Evolutionary conservation across 352 stramenopile genomes (phyloP).

Genomic region (Halophytophthora polymorphica): DNA sequence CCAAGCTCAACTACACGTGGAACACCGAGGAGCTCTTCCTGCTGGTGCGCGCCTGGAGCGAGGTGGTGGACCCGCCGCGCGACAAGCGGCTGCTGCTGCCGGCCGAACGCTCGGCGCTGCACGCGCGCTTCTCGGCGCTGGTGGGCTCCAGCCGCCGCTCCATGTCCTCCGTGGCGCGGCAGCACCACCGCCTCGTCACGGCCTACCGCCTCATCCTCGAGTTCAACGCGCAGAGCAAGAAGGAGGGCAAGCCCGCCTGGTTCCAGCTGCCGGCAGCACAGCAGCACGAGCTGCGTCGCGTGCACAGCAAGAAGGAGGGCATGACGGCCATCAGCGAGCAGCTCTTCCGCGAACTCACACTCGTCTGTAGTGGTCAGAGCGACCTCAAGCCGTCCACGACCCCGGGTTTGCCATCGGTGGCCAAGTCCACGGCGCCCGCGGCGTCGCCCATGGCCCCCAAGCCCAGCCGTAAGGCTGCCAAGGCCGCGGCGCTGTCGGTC

Average conservation of each 20-base stretch:
- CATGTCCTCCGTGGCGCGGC: conserved; percentile 24
- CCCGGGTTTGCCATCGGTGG: conserved; percentile 1
- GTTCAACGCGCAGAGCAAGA: conserved; percentile 21
- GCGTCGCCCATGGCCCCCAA: no score
- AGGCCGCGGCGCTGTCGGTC: no score
- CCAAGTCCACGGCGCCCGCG: neutral
- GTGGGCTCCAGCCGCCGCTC: conserved; percentile 8
- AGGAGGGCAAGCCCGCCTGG: conserved; percentile 15
- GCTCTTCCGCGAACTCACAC: conserved; percentile 24
- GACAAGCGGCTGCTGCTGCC: conserved; percentile 20
- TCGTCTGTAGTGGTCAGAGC: conserved; percentile 17
- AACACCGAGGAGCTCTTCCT: conserved; percentile 21
- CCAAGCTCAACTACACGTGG: conserved; percentile 23
- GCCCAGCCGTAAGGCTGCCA: no score
- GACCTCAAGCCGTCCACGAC: neutral
- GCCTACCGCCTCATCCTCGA: conserved; percentile 32
- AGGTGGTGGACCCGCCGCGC: conserved; percentile 25
- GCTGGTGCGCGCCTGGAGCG: conserved; percentile 30
- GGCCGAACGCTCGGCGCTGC: conserved; percentile 18
- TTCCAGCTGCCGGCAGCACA: conserved; percentile 28
- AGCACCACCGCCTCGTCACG: conserved; percentile 29
- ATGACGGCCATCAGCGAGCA: conserved; percentile 22
- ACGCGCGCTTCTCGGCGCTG: conserved; percentile 28
- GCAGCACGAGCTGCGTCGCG: conserved; percentile 25
- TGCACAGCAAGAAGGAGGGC: conserved; percentile 23